A percentile compares a stretch with the other conserved stretches of the same genome.
Conservation (phyloP, 257 asterid genomes). For the Solanum bulbocastanum region DNA sequence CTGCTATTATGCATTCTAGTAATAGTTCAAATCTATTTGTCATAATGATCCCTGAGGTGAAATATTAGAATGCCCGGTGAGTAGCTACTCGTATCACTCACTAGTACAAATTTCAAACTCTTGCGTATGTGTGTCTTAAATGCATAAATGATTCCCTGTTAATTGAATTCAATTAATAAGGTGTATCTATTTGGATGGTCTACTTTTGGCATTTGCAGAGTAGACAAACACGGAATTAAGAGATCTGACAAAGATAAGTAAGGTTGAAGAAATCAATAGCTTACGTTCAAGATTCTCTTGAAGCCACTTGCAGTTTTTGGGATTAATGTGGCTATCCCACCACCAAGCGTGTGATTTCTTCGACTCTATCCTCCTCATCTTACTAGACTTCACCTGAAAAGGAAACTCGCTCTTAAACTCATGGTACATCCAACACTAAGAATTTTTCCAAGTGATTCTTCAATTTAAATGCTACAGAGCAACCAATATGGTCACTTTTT, state of each 20-base stretch:
- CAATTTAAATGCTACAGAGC: neutral
- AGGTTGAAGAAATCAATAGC: neutral
- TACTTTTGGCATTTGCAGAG: neutral
- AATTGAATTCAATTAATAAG: neutral
- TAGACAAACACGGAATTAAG: neutral
- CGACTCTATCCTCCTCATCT: conserved; percentile 40
- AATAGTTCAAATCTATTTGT: neutral
- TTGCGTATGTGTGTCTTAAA: neutral
- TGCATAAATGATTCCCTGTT: neutral
- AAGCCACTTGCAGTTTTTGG: conserved; percentile 81
- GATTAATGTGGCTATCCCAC: conserved; percentile 91
- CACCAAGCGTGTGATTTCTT: conserved; percentile 83
- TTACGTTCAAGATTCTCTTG: conserved; percentile 81
- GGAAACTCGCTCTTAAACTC: neutral
- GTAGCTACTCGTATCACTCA: neutral
- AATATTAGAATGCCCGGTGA: neutral
- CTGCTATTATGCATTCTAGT: neutral
- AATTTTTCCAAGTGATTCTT: neutral
- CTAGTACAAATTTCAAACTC: neutral
- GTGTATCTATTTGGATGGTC: neutral
- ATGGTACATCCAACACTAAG: neutral
- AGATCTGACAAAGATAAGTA: neutral
- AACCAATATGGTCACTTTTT: neutral
- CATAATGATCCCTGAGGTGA: neutral
- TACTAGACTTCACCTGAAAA: conserved; percentile 41